These are phyloP conservation scores for Komagataella ulmi DNA, from an alignment of 805 yeast genomes.

Conservation along the genomic window DNA sequence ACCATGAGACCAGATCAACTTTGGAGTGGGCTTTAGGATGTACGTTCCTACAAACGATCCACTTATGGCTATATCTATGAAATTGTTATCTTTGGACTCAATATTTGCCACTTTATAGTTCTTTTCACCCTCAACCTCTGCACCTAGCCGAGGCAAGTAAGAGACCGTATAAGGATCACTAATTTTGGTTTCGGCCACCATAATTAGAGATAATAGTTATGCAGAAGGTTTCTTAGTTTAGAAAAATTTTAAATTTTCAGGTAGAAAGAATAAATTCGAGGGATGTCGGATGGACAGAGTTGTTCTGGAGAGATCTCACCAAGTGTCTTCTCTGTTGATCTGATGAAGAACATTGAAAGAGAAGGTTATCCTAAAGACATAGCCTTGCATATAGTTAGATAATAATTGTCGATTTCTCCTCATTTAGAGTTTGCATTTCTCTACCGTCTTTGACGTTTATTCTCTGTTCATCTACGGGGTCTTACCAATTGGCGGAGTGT, in stretches of 20 bases:
- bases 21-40: conserved; percentile 43
- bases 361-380: background rate
- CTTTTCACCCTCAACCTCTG: conserved; percentile 8
- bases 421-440: no score
- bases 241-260: background rate
- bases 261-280: background rate
- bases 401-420: background rate
- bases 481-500: background rate
- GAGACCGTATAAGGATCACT: conserved; percentile 18
- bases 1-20: conserved; percentile 39
- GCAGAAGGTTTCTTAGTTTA: background rate
- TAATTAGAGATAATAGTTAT: background rate
- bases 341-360: no score
- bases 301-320: no score
- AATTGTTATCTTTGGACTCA: conserved; percentile 15
- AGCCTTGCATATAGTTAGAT: background rate
- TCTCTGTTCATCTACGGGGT: background rate
- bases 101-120: conserved; percentile 14
- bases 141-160: conserved; percentile 17
- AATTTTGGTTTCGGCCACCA: background rate
- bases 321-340: no score
- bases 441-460: background rate
- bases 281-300: background rate
- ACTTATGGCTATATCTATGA: conserved; percentile 37
- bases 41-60: conserved; percentile 39